Conservation (phyloP, 495 filamentous ascomycete genomes). For the Alectoria sarmentosa region DNA sequence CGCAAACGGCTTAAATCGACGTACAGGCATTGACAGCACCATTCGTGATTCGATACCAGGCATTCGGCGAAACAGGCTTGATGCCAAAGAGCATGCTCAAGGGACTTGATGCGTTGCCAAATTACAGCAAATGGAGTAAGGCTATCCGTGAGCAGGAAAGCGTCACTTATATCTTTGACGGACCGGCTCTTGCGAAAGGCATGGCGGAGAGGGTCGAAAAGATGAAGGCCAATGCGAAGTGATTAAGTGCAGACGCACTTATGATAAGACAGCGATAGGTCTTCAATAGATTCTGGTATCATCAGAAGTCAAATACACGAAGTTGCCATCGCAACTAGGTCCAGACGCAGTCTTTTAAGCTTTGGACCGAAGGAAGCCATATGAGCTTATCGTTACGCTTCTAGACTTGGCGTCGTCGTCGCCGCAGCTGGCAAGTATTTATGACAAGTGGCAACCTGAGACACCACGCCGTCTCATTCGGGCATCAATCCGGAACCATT, state of each 20-base stretch:
- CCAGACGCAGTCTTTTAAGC: background rate
- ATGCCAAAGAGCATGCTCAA: constrained; percentile 18
- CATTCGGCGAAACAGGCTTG: constrained; percentile 9
- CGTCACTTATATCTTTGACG: constrained; percentile 19
- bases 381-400: background rate
- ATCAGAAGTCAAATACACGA: background rate
- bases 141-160: constrained; percentile 11
- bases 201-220: constrained; percentile 10
- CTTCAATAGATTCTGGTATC: background rate
- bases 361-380: background rate
- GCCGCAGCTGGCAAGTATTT: background rate
- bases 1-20: background rate
- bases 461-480: no score
- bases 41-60: constrained; percentile 18
- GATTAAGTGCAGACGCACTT: background rate
- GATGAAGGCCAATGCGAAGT: constrained; percentile 16
- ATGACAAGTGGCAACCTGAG: background rate
- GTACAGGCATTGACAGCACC: constrained; percentile 21
- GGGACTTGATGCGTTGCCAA: constrained; percentile 18
- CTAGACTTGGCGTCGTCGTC: background rate
- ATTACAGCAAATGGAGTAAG: constrained; percentile 21
- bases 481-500: no score
- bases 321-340: background rate
- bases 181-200: background rate
- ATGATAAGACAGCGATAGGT: background rate